These are phyloP conservation scores for Rhodotorula kratochvilovae DNA, from an alignment of 768 basidiomycete genomes.

Conservation along the genomic window DNA sequence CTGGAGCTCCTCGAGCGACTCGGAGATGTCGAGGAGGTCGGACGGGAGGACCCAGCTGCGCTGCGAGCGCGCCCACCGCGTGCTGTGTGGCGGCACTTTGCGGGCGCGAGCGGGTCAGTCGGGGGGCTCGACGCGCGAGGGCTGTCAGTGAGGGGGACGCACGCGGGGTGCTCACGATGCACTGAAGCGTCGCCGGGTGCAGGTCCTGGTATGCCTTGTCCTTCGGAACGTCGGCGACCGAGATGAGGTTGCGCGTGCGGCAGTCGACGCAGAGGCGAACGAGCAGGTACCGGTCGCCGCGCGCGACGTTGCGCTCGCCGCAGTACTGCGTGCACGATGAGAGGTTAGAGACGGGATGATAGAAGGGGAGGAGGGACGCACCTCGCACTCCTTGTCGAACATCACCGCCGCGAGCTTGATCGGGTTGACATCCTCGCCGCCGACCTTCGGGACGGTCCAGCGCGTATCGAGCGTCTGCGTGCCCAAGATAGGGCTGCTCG, in stretches of 20 bases:
- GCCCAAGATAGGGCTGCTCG: neutral
- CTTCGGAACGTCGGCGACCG: neutral
- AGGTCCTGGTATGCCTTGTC: neutral
- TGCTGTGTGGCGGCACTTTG: neutral
- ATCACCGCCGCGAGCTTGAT: neutral
- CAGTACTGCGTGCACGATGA: neutral
- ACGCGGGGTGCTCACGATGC: neutral
- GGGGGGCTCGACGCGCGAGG: no score
- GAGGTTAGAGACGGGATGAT: no score
- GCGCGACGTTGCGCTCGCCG: neutral
- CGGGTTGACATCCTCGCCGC: neutral
- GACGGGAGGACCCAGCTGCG: neutral
- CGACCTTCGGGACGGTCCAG: neutral
- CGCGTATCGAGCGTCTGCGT: no score
- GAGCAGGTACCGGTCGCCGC: conserved; percentile 1
- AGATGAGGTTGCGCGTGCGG: neutral
- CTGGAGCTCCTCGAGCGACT: neutral
- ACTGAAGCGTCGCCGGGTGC: neutral
- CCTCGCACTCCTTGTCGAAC: neutral
- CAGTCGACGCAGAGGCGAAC: neutral
- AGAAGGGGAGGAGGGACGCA: neutral
- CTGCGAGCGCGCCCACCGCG: neutral
- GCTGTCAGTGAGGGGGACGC: neutral
- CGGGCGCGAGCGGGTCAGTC: neutral
- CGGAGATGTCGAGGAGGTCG: neutral